Percentiles rank a stretch among this genome's conserved stretches.
Evolutionary conservation across 257 asterid genomes (phyloP).

Genomic region (Linaria vulgaris): DNA sequence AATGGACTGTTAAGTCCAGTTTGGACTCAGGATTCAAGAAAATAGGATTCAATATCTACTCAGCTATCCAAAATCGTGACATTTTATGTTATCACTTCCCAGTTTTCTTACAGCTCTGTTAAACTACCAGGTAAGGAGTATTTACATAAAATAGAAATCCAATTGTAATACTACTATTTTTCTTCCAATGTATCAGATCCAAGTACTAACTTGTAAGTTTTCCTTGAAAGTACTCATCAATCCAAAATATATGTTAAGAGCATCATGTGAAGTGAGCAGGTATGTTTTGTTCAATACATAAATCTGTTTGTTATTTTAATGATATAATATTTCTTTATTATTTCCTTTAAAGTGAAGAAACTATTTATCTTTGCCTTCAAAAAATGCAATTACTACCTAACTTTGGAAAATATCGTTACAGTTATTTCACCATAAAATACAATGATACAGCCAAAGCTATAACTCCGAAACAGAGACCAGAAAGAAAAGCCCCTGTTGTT

Average conservation of each 20-base stretch:
- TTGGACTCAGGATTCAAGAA: neutral
- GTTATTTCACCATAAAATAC: slow-evolving; percentile 3
- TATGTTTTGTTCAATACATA: neutral
- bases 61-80: neutral
- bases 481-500: neutral
- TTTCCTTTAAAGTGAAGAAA: neutral
- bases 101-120: neutral
- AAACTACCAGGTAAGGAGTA: neutral
- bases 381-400: neutral
- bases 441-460: neutral
- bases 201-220: too few species aligned
- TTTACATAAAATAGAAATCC: neutral
- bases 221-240: neutral
- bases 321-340: neutral
- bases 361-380: neutral
- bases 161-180: neutral
- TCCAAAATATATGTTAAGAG: neutral
- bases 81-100: neutral
- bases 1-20: neutral
- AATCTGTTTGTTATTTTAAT: neutral
- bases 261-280: neutral
- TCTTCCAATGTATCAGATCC: neutral
- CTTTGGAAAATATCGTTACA: neutral
- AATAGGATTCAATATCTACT: neutral
- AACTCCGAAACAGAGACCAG: neutral